phyloP scores from a whole-genome alignment of 345 rosid genomes.

The Camelina hispida region DNA sequence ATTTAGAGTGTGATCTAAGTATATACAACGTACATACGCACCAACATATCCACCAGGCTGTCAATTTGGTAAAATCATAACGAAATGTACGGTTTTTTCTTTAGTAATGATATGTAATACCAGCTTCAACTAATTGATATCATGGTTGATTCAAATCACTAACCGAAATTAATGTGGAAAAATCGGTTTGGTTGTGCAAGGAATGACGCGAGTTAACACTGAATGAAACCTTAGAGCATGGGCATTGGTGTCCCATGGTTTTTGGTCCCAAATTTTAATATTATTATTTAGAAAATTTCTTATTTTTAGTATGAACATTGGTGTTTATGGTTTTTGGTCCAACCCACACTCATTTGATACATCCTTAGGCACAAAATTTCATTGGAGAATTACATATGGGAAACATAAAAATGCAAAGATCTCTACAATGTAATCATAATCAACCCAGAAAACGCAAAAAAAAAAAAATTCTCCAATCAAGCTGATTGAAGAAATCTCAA shows the following conservation, averaged over 20 bases:
- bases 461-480: background rate
- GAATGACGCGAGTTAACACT: background rate
- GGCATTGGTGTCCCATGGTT: too few species aligned
- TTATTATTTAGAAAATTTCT: too few species aligned
- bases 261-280: too few species aligned
- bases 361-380: background rate
- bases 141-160: slow-evolving; percentile 7
- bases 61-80: slow-evolving; percentile 35
- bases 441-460: slow-evolving; percentile 5
- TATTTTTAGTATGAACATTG: too few species aligned
- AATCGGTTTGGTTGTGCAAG: slow-evolving; percentile 14
- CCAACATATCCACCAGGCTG: slow-evolving; percentile 25
- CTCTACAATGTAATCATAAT: slow-evolving; percentile 23
- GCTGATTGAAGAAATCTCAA: slow-evolving; percentile 18
- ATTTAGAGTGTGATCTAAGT: slow-evolving; percentile 36
- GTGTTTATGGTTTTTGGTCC: too few species aligned
- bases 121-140: background rate
- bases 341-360: too few species aligned
- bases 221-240: background rate
- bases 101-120: background rate
- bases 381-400: background rate
- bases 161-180: slow-evolving; percentile 8
- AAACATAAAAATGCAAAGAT: slow-evolving; percentile 27
- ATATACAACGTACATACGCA: slow-evolving; percentile 25
- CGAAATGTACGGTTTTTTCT: background rate